These are phyloP conservation scores for Hypoxylon fuscum DNA, from an alignment of 495 filamentous ascomycete species.

Conservation along the genomic window DNA sequence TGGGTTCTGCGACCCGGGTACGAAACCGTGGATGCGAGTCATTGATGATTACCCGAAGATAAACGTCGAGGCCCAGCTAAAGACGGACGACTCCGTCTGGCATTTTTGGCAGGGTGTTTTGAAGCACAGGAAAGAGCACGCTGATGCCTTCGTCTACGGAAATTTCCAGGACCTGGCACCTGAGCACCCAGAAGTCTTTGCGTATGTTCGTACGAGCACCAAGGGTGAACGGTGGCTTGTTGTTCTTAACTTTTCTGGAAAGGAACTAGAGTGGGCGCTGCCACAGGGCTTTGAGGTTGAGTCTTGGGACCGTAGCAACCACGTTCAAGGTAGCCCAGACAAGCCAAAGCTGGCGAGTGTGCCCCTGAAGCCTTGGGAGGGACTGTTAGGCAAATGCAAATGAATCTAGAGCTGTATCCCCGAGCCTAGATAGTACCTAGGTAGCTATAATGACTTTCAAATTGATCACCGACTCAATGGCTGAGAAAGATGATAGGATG, in stretches of 20 bases:
- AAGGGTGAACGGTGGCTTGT: slow-evolving; percentile 40
- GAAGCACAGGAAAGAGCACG: slow-evolving; percentile 56
- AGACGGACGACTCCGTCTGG: slow-evolving; percentile 46
- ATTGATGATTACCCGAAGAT: slow-evolving; percentile 54
- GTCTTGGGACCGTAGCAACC: slow-evolving; percentile 30
- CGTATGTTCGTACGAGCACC: slow-evolving; percentile 40
- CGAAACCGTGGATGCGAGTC: slow-evolving; percentile 63
- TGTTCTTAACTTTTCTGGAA: slow-evolving; percentile 40
- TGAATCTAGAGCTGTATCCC: slow-evolving; percentile 10
- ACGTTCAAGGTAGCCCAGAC: slow-evolving; percentile 14
- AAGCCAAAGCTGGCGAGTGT: slow-evolving; percentile 33
- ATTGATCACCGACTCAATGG: neutral
- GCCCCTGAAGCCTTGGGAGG: slow-evolving; percentile 39
- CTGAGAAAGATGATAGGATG: too few species aligned
- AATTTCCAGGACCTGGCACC: slow-evolving; percentile 53
- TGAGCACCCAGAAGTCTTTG: slow-evolving; percentile 40
- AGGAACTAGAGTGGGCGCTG: slow-evolving; percentile 35
- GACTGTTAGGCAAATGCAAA: slow-evolving; percentile 25
- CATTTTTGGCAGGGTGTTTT: slow-evolving; percentile 58
- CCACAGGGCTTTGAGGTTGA: slow-evolving; percentile 21
- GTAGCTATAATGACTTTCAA: too few species aligned
- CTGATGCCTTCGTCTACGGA: slow-evolving; percentile 70
- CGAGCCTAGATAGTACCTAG: too few species aligned
- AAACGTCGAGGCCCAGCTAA: slow-evolving; percentile 55
- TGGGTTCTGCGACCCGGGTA: slow-evolving; percentile 54